Evolutionary conservation across 1,139 yeast genomes (phyloP).

Genomic region (Diutina sp.): DNA sequence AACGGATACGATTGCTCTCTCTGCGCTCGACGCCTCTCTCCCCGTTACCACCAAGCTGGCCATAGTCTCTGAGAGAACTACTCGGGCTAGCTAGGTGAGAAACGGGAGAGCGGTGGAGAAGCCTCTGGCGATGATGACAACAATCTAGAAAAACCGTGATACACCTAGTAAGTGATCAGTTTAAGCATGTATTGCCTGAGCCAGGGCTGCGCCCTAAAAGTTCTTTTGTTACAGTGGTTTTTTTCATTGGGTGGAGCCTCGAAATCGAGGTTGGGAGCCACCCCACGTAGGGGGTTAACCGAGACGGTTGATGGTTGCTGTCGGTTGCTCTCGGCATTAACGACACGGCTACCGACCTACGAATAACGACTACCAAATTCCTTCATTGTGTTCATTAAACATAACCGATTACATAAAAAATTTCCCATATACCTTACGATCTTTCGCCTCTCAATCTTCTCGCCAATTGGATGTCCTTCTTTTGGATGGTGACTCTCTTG

Average conservation of each 20-base stretch:
- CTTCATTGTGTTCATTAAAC: neutral
- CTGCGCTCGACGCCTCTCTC: neutral
- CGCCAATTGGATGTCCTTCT: conserved; percentile 42
- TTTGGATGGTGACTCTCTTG: conserved; percentile 40
- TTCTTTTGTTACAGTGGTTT: too few relatives aligned
- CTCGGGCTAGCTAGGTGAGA: neutral
- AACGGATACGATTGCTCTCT: neutral
- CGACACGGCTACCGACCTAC: neutral
- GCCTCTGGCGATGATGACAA: neutral
- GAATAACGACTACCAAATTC: neutral
- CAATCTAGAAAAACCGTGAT: neutral
- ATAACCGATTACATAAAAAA: neutral
- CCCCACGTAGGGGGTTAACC: too few relatives aligned
- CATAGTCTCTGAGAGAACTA: too few relatives aligned
- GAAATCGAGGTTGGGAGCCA: neutral
- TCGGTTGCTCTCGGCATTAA: neutral
- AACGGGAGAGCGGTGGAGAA: neutral
- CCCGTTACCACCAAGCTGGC: neutral
- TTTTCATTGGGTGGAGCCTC: too few relatives aligned
- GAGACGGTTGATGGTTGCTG: neutral
- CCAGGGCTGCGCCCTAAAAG: neutral
- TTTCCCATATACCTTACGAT: neutral
- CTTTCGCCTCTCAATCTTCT: conserved; percentile 42
- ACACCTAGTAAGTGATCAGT: neutral
- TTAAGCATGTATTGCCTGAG: neutral